Evolutionary conservation across 371 early-diverging fungal species (phyloP), one percentile per base, ranked within the genome.

Genomic region (Fennellomyces sp.): DNA sequence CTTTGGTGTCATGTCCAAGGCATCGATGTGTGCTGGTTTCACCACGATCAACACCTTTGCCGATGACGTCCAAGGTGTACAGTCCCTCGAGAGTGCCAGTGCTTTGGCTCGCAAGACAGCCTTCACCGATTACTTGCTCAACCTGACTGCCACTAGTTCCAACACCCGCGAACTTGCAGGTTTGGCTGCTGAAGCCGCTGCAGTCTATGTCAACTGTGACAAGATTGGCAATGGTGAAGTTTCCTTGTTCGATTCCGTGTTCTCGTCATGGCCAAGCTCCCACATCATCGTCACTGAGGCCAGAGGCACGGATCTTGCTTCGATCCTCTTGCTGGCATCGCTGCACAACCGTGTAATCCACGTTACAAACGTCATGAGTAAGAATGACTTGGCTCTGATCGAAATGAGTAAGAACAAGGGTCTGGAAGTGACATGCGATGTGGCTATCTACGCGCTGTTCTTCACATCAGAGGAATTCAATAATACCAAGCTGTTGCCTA

Each of bases 351-450:
- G 94, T 56, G 69, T 89, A 12, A 78, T 98, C 48, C 98, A 98
- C 78, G 85, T 97, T 11, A 90, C 97, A 31, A 85, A 89, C 51
- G 90, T 98, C 23, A 80, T 78, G 52, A 86, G 80, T 63, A 75
- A 79, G 52, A 92, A 88, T 27, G 97, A 96, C 61, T 76, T 98
- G 62, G 86, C 82, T 12, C 75, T 97, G 70, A 91, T 98, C 50
- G 75, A 81, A 15, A 82, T 96, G 73, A 86, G 87, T 64, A 96
- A 95, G 81, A 87, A 93, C 51, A 91, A 91, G 70, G 94, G 92
- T n/a, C 78, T 95, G n/a, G 68, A 78, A 25, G 93, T 96, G 27
- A 94, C 96, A 15, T 98, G 96, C 77, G 98, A 97, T 68, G 95
- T 95, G 17, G 70, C 86, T 31, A 83, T 95, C n/a, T 89, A 91